Evolutionary conservation across 1,284 basidiomycete species (phyloP).

Genomic region (Moesziomyces antarcticus): DNA sequence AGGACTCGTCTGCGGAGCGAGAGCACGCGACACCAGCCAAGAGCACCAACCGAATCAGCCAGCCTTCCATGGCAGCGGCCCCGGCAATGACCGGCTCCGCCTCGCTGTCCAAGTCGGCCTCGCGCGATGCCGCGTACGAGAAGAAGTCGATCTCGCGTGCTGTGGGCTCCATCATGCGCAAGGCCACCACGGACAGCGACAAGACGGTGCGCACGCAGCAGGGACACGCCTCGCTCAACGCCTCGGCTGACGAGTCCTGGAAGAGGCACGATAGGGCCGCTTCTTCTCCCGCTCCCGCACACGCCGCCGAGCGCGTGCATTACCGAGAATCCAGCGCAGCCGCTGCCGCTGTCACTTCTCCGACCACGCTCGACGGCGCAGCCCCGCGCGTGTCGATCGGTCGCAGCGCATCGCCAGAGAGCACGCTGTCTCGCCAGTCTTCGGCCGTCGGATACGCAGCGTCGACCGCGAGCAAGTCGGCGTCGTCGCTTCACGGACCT

Average conservation of each 20-base stretch:
- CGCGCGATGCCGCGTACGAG: conserved; percentile 30
- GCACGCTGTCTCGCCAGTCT: conserved; percentile 33
- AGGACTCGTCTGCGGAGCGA: conserved; percentile 23
- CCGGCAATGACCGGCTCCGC: conserved; percentile 12
- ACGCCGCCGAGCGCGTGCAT: conserved; percentile 5
- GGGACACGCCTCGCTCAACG: conserved; percentile 4
- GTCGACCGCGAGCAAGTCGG: conserved; percentile 37
- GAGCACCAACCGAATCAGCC: conserved; percentile 9
- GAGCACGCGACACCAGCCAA: conserved; percentile 11
- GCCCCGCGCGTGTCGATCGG: not conserved
- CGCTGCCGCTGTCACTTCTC: not conserved
- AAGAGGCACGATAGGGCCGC: conserved; percentile 19
- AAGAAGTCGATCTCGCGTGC: conserved; percentile 41
- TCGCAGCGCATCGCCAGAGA: conserved; percentile 34
- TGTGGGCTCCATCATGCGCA: conserved; percentile 44
- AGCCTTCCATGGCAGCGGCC: conserved; percentile 6
- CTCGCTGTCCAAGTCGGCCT: conserved; percentile 18
- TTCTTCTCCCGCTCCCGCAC: conserved; percentile 3
- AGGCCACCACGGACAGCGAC: conserved; percentile 40
- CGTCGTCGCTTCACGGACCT: conserved; percentile 22
- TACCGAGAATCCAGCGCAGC: not conserved
- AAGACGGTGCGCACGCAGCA: conserved; percentile 29
- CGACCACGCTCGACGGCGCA: not conserved
- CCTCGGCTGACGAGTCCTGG: not conserved
- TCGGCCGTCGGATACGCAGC: conserved; percentile 32